Percentiles rank a stretch among this genome's conserved stretches.
Conservation (phyloP, 2,329 filamentous ascomycete species). For the Coleophoma crateriformis region DNA sequence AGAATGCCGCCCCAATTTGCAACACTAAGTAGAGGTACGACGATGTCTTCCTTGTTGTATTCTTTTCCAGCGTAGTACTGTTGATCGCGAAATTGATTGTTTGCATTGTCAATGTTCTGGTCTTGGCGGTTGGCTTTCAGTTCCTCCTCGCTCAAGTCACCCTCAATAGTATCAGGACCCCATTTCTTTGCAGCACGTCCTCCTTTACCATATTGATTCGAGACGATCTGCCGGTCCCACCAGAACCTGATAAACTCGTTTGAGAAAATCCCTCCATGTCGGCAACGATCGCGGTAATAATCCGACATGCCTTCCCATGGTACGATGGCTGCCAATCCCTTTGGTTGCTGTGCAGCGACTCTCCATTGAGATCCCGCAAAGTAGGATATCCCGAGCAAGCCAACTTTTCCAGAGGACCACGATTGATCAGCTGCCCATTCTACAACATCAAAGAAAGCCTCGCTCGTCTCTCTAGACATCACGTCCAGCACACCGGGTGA, state of each 20-base stretch:
- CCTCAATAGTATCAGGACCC: slow-evolving; percentile 46
- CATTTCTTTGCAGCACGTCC: slow-evolving; percentile 33
- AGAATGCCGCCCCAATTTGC: slow-evolving; percentile 67
- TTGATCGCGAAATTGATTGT: slow-evolving; percentile 50
- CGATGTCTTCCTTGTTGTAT: slow-evolving; percentile 58
- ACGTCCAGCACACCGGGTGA: slow-evolving; percentile 46
- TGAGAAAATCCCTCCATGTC: slow-evolving; percentile 57
- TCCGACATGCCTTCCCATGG: slow-evolving; percentile 53
- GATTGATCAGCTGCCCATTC: slow-evolving; percentile 45
- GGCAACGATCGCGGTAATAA: slow-evolving; percentile 51
- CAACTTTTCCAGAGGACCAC: slow-evolving; percentile 45
- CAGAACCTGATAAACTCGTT: slow-evolving; percentile 56
- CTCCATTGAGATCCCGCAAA: slow-evolving; percentile 49
- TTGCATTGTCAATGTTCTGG: slow-evolving; percentile 38
- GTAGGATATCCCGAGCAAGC: slow-evolving; percentile 44
- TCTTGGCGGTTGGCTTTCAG: slow-evolving; percentile 31
- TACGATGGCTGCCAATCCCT: slow-evolving; percentile 43
- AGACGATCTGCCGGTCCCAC: slow-evolving; percentile 62
- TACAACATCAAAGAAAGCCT: slow-evolving; percentile 44
- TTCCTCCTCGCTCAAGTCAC: slow-evolving; percentile 48
- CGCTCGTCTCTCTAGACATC: slow-evolving; percentile 45
- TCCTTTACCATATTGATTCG: slow-evolving; percentile 61
- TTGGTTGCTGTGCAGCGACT: slow-evolving; percentile 44
- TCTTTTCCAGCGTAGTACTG: slow-evolving; percentile 28
- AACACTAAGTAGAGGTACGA: slow-evolving; percentile 61